phyloP scores from a whole-genome alignment of 345 rosid genomes.

The Euphorbia peplus region DNA sequence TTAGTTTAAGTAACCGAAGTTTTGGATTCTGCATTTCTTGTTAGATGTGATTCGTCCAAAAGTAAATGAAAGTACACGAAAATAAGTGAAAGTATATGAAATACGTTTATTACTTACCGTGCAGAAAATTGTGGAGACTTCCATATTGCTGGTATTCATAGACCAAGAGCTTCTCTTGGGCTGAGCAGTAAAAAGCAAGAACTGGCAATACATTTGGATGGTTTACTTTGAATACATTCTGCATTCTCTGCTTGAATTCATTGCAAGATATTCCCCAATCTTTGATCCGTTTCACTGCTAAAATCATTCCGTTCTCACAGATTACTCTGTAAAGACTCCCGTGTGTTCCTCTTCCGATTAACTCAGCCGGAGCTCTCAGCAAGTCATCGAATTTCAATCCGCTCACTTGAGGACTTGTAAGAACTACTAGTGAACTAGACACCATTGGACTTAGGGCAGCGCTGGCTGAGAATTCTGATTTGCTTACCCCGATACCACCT shows the following conservation, averaged over 20 bases:
- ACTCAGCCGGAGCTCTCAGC: constrained; percentile 60
- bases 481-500: constrained; percentile 18
- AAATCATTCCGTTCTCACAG: constrained; percentile 33
- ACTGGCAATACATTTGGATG: constrained; percentile 52
- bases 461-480: constrained; percentile 26
- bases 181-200: constrained; percentile 49
- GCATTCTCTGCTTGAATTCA: constrained; percentile 52
- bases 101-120: constrained; percentile 37
- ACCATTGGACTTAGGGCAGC: constrained; percentile 26
- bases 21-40: no score
- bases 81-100: no score
- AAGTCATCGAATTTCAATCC: constrained; percentile 53
- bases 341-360: constrained; percentile 52
- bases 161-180: constrained; percentile 53
- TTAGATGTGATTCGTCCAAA: no score
- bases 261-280: constrained; percentile 43
- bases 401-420: constrained; percentile 42
- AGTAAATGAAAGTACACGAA: no score
- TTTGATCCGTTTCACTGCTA: constrained; percentile 63
- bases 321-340: constrained; percentile 52
- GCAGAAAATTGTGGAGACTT: constrained; percentile 50
- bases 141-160: constrained; percentile 51
- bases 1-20: no score
- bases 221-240: constrained; percentile 36
- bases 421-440: constrained; percentile 41